Evolutionary conservation across 2,329 filamentous ascomycete genomes (phyloP), one percentile per base, ranked within the genome.

Genomic region (Lasiodiplodia citricola): DNA sequence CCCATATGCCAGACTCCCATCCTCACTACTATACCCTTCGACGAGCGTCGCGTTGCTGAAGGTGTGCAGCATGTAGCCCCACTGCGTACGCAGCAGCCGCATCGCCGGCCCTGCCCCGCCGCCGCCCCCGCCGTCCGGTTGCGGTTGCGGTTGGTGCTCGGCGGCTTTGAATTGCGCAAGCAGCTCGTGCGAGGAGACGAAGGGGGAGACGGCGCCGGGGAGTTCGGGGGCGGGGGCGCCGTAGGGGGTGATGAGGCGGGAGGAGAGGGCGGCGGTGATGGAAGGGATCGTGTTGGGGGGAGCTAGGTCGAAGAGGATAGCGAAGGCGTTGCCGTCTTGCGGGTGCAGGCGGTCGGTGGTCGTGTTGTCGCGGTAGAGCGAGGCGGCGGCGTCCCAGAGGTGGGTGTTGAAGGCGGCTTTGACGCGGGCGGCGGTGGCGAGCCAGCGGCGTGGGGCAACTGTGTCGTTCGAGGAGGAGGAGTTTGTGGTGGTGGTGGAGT

Each of bases 141-240:
- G n/a, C 16, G n/a, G n/a, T n/a, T n/a, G n/a, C n/a, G n/a, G n/a
- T n/a, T 23, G 23, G 2, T 2, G 2, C 23, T 18, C 50, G 50
- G n/a, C 50, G 44, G 44, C 44, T 21, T 50, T 50, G 51, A 54
- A 25, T 21, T 51, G 50, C 31, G 55, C 55, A 18, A n/a, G 31
- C 31, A 58, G 55, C 55, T 58, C 55, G 55, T 38, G 55, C n/a
- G 16, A 21, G 4, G 55, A 58, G 28, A 38, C 37, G 35, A 58
- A 58, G 55, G 55, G 55, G 2, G 55, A 38, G 55, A 58, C 28
- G 31, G 55, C 37, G 55, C 28, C 18, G 28, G 55, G 55, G 14
- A 58, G 55, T 18, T 58, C 55, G 16, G 55, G 55, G 31, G 28
- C 55, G 35, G 55, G 55, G 10, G 52, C 23, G 55, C 28, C 31